Evolutionary conservation across 2,329 filamentous ascomycete species (phyloP).

Genomic region (Graphilbum ipis-grandicollis): DNA sequence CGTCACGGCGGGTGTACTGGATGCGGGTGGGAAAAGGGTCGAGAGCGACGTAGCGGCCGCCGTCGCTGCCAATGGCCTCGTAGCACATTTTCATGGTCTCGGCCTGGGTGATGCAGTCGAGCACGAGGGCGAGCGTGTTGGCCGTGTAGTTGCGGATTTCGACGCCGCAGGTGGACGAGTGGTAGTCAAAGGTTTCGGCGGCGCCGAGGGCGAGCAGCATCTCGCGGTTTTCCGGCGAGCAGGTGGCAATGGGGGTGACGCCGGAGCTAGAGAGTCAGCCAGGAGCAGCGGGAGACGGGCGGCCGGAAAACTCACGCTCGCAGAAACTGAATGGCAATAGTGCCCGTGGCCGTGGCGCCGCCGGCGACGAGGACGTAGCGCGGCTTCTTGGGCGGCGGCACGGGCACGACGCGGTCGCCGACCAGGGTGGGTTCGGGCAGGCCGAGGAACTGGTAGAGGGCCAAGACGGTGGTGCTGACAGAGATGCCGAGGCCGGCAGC

Average conservation of each 20-base stretch:
- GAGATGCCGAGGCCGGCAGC: neutral
- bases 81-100: neutral
- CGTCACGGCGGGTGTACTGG: constrained; percentile 6
- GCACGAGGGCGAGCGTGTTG: neutral
- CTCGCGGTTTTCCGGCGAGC: constrained; percentile 7
- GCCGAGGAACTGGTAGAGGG: constrained; percentile 1
- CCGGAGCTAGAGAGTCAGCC: constrained; percentile 2
- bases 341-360: constrained; percentile 19
- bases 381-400: neutral
- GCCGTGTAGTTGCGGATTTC: constrained; percentile 5
- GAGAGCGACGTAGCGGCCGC: neutral
- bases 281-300: neutral
- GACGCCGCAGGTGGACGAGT: constrained; percentile 7
- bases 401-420: neutral
- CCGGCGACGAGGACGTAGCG: constrained; percentile 19
- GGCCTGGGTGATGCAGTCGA: neutral
- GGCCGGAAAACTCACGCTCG: constrained; percentile 3
- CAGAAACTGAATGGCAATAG: constrained; percentile 20
- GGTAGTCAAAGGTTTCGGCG: constrained; percentile 9
- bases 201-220: constrained; percentile 6
- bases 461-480: constrained; percentile 2
- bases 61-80: neutral
- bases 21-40: constrained; percentile 3
- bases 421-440: constrained; percentile 2
- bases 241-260: constrained; percentile 5